phyloP scores from a whole-genome alignment of 345 rosid genomes.

The Salix udensis region DNA sequence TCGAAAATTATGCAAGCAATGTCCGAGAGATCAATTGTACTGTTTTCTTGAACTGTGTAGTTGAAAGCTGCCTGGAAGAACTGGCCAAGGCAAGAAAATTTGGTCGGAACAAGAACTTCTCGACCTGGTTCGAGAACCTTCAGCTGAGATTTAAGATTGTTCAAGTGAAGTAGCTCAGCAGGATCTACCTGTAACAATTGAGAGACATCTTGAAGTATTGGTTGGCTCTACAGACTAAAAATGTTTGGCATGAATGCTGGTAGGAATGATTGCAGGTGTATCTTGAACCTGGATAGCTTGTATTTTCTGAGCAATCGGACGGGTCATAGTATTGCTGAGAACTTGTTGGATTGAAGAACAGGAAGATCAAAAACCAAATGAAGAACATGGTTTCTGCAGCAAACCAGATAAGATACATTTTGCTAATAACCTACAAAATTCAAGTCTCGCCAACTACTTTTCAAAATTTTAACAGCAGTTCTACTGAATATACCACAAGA shows the following conservation, averaged over 20 bases:
- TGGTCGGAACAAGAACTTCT: conserved; percentile 47
- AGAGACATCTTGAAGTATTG: conserved; percentile 27
- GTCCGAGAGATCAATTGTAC: conserved; percentile 12
- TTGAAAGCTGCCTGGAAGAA: conserved; percentile 34
- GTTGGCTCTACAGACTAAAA: conserved; percentile 45
- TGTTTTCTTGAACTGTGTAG: conserved; percentile 18
- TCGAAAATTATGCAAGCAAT: conserved; percentile 48
- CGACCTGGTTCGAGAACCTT: conserved; percentile 32
- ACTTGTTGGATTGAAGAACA: conserved; percentile 3
- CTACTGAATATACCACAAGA: no score
- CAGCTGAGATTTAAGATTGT: conserved; percentile 17
- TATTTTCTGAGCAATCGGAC: conserved; percentile 20
- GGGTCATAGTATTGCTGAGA: conserved; percentile 45
- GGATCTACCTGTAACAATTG: conserved; percentile 31
- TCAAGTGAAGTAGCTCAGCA: conserved; percentile 24
- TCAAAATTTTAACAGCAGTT: no score
- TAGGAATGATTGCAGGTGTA: conserved; percentile 36
- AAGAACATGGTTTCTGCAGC: conserved; percentile 23
- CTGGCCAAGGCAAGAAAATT: conserved; percentile 29
- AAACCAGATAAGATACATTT: background rate
- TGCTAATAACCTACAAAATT: background rate
- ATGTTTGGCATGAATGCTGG: conserved; percentile 35
- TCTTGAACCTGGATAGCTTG: conserved; percentile 39
- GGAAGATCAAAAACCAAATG: conserved; percentile 29
- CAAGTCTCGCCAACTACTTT: no score